phyloP scores from a whole-genome alignment of 306 rosid genomes.

The Spatholobus suberectus region DNA sequence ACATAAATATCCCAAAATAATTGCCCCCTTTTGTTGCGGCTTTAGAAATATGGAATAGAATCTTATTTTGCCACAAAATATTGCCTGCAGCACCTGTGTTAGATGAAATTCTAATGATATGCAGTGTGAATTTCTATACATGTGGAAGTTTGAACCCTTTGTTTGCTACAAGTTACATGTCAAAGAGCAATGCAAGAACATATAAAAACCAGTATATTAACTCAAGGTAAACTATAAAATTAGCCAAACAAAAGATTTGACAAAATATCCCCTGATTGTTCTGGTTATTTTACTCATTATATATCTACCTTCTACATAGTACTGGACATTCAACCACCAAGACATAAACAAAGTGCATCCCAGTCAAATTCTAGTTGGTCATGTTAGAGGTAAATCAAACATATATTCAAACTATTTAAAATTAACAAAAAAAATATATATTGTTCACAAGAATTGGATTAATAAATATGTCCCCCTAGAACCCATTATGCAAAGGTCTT shows the following conservation, averaged over 20 bases:
- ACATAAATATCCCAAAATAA: no score
- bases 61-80: no score
- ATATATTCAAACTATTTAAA: no score
- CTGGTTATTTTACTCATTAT: not conserved
- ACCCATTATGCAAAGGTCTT: not conserved
- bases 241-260: not conserved
- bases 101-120: no score
- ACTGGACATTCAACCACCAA: not conserved
- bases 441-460: not conserved
- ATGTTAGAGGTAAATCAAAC: not conserved
- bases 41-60: no score
- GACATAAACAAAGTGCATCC: no score
- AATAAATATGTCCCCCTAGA: not conserved
- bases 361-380: not conserved
- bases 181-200: not conserved
- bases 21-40: no score
- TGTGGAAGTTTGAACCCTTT: no score
- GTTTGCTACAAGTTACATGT: no score
- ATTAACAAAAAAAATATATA: not conserved
- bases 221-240: not conserved
- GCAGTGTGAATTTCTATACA: no score
- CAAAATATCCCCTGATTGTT: slow-evolving; percentile 7
- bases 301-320: not conserved
- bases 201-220: not conserved
- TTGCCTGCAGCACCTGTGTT: no score